Base-by-base conservation (phyloP, 257 asterid species). In the Linaria vulgaris region DNA sequence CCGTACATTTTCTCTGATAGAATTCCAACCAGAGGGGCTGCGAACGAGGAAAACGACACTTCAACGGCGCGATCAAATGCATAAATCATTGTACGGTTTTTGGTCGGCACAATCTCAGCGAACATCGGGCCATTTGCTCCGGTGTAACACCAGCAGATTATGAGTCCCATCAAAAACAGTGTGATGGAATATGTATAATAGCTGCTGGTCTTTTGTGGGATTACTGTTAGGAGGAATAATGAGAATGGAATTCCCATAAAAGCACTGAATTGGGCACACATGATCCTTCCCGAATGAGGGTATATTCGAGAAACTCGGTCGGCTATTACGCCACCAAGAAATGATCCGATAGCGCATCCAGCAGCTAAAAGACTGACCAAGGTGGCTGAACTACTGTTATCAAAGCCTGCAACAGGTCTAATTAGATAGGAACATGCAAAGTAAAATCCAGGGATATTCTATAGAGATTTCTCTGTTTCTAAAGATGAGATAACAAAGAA, bases 21-120 rank as follows among this genome's bases (percentile, higher is more conserved):
- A 75, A 92, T 83, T 16, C 97, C 97, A 12, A 92, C 99, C 15
- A 84, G 46, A 0, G 99, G 99, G 34, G 97, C 99, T 1, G 96
- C 99, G 47, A 89, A 89, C 0, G 99, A 92, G 24, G 99, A 85
- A 59, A 92, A 92, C 1, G 99, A 89, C 14, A 81, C 94, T 63
- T 92, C 99, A 25, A 89, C 89, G 0, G 97, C 97, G 1, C 96
- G 95, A 56, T 92, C 99, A 54, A 89, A 87, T 11, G 99, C 99
- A 37, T 89, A 92, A 9, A 92, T 85, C 99, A 92, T 92, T 41
- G 99, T 92, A 10, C 96, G 96, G 58, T 92, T 91, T 58, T 71
- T 89, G 61, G 95, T 57, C 12, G 99, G 97, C 77, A 89, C 99
- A 20, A 92, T 96, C 82, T 92, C 97, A 3, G 97, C 99, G 37